Conservation (phyloP, 179 eudicot genomes). For the Gypsophila paniculata region DNA sequence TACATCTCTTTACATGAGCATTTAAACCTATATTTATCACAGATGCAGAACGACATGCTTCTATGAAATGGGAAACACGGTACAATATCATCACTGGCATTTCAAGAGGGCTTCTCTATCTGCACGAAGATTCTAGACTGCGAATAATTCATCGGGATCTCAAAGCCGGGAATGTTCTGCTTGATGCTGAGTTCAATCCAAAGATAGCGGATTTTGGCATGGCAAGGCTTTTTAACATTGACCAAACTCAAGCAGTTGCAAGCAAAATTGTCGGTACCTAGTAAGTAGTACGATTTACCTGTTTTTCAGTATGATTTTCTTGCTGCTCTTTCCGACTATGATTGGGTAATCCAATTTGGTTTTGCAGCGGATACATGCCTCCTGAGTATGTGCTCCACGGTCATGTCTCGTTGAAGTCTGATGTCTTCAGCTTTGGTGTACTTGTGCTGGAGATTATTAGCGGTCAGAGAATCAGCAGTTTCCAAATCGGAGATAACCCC, state of each 20-base stretch:
- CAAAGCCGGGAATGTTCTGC: conserved; percentile 36
- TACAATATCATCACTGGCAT: conserved; percentile 32
- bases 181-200: conserved; percentile 32
- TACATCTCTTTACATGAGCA: no score
- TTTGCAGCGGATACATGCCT: conserved; percentile 31
- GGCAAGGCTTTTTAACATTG: conserved; percentile 33
- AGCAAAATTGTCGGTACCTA: conserved; percentile 39
- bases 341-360: neutral
- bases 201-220: conserved; percentile 45
- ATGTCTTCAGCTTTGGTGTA: conserved; percentile 49
- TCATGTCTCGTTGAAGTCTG: conserved; percentile 33
- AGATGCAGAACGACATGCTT: conserved; percentile 14
- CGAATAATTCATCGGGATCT: conserved; percentile 40
- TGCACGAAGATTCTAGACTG: conserved; percentile 43
- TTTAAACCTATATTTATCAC: neutral
- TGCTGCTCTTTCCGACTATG: neutral
- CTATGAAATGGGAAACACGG: conserved; percentile 35
- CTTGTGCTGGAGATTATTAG: conserved; percentile 41
- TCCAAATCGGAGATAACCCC: conserved; percentile 19
- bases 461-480: conserved; percentile 34
- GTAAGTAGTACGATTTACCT: conserved; percentile 28
- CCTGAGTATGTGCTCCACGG: conserved; percentile 33
- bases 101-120: conserved; percentile 37
- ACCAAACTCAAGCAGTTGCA: conserved; percentile 33
- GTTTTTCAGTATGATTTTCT: neutral